Base-by-base conservation (phyloP, 2,329 filamentous ascomycete genomes). In the Grosmannia serpens region DNA sequence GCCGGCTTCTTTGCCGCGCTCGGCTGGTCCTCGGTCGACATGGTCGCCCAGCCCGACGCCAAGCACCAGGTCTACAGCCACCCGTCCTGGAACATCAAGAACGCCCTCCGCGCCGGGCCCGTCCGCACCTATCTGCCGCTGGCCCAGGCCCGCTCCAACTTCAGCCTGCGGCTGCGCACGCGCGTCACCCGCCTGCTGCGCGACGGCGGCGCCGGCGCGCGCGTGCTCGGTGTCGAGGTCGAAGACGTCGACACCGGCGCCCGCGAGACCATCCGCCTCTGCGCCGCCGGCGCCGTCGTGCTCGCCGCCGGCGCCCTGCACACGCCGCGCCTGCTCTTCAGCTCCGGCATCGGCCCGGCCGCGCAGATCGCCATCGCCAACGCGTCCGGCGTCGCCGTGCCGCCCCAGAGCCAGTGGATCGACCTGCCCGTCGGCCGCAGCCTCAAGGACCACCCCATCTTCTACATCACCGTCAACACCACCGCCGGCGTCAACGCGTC, bases 111-210 rank as follows among this genome's bases (percentile, higher is more conserved):
- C 61, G 82, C 81, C 52, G 84, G 85, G 3, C 85, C 84, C 31
- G 73, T 87, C 67, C 81, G 81, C 11, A 86, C 84, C 0, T 87
- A 87, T 68, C 77, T 88, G 15, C 79, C 82, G 44, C 75, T 75
- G 33, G 84, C 84, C 9, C 74, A 75, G 60, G 71, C 52, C 75
- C 81, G 60, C 70, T 71, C 33, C 85, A 27, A 86, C 70, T 87
- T 87, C 71, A 75, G 79, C 53, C 70, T 87, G 50, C 79, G 78
- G 71, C 76, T 79, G 46, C 81, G 82, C 67, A 84, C 83, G 17
- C 74, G 76, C 29, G 84, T 85, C 24, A 77, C 77, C 61, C 78
- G 83, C 56, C 75, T 87, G 31, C 69, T 85, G 46, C 80, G 84
- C 35, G 73, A 72, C n/a, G 80, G 78, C 13, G 77, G 79, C 53